Evolutionary conservation across 257 asterid species (phyloP).

Genomic region (Solanum corneliomulleri): DNA sequence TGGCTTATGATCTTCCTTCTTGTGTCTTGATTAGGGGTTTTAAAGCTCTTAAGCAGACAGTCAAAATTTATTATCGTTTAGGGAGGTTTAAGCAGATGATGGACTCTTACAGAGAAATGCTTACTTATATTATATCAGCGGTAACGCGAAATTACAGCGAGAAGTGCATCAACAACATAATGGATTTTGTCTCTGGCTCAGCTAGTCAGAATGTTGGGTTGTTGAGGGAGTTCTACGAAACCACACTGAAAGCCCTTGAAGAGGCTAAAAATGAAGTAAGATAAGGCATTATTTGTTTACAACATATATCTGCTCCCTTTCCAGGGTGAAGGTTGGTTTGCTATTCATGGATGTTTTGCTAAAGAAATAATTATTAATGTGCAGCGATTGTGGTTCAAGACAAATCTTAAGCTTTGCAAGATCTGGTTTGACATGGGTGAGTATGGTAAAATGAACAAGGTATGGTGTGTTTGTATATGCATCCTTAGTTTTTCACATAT

Average conservation of each 20-base stretch:
- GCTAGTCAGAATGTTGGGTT: constrained; percentile 82
- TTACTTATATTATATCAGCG: constrained; percentile 82
- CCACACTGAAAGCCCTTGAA: constrained; percentile 89
- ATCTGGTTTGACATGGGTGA: constrained; percentile 97
- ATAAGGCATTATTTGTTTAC: not conserved
- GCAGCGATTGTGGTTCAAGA: constrained; percentile 97
- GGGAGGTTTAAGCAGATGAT: constrained; percentile 90
- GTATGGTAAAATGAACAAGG: constrained; percentile 93
- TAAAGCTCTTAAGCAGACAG: constrained; percentile 93
- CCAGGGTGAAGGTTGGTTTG: not conserved
- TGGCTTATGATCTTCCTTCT: constrained; percentile 1
- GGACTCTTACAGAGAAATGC: constrained; percentile 91
- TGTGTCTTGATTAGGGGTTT: constrained; percentile 65
- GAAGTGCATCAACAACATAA: constrained; percentile 85
- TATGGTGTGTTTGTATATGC: constrained; percentile 3
- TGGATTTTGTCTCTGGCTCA: constrained; percentile 96
- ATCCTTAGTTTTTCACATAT: not conserved
- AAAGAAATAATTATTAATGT: not conserved
- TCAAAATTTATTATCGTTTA: constrained; percentile 76
- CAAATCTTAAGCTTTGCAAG: constrained; percentile 90
- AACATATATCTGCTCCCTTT: not conserved
- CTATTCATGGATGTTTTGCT: not conserved
- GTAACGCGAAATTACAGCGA: constrained; percentile 97
- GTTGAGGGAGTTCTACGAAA: constrained; percentile 81
- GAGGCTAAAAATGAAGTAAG: constrained; percentile 96